Conservation (phyloP, 495 filamentous ascomycete genomes). For the Penicillium coprophilum region DNA sequence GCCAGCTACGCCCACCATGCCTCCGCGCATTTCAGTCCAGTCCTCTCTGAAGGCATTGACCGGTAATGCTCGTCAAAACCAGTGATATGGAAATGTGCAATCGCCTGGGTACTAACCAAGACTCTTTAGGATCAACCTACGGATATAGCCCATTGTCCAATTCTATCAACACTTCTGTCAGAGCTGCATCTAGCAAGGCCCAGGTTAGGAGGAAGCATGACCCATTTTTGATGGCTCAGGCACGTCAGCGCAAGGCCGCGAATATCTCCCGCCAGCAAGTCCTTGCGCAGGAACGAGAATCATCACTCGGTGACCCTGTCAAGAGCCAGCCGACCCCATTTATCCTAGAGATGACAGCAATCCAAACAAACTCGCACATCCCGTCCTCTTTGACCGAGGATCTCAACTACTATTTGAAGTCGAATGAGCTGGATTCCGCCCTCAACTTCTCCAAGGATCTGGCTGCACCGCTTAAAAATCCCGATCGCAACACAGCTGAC, state of each 20-base stretch:
- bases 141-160: conserved; percentile 35
- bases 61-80: conserved; percentile 46
- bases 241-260: conserved; percentile 73
- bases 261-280: conserved; percentile 71
- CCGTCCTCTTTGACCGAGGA: conserved; percentile 30
- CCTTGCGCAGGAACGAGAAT: conserved; percentile 60
- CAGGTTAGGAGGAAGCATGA: conserved; percentile 40
- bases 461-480: conserved; percentile 51
- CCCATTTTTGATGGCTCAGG: conserved; percentile 56
- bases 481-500: conserved; percentile 40
- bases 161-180: conserved; percentile 33
- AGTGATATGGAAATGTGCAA: background rate
- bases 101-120: conserved; percentile 8
- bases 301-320: conserved; percentile 70
- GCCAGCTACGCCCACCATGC: conserved; percentile 52
- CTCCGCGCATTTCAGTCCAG: conserved; percentile 67
- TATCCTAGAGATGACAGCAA: conserved; percentile 72
- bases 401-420: conserved; percentile 72
- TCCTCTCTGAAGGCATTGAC: conserved; percentile 62
- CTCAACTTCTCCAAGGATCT: conserved; percentile 63
- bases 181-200: conserved; percentile 41
- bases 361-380: conserved; percentile 30
- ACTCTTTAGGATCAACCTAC: conserved; percentile 33
- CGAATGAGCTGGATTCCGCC: conserved; percentile 60
- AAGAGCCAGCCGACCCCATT: conserved; percentile 77